phyloP scores from a whole-genome alignment of 306 rosid genomes.

The Urtica urens region DNA sequence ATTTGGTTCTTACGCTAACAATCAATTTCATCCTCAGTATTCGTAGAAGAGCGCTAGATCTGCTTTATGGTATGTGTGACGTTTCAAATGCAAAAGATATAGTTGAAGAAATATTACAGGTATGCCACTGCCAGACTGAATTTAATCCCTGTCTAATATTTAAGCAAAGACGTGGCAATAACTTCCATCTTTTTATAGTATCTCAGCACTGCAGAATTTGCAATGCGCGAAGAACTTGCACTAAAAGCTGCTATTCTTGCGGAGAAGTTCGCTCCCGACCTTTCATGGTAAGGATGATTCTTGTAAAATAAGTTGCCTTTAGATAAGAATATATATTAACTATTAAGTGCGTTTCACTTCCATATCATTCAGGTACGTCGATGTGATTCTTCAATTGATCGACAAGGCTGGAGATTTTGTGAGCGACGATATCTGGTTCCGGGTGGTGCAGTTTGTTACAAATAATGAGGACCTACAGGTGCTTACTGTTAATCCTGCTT shows the following conservation, averaged over 20 bases:
- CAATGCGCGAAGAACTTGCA: constrained; percentile 95
- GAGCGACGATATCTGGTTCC: constrained; percentile 98
- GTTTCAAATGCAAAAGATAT: constrained; percentile 98
- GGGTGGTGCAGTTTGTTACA: constrained; percentile 97
- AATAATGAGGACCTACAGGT: constrained; percentile 99
- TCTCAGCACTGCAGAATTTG: constrained; percentile 96
- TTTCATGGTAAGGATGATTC: constrained; percentile 62
- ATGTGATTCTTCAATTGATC: constrained; percentile 95
- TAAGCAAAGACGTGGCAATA: constrained; percentile 13
- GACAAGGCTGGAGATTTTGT: constrained; percentile 99
- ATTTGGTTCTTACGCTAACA: constrained; percentile 20
- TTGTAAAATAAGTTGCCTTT: too few species aligned
- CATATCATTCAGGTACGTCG: constrained; percentile 69
- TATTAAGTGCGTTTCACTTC: constrained; percentile 12
- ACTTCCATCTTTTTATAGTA: constrained; percentile 50
- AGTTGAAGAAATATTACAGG: constrained; percentile 96
- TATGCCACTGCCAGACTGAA: constrained; percentile 19
- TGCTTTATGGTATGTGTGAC: constrained; percentile 99
- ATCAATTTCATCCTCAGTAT: constrained; percentile 44
- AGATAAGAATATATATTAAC: too few species aligned
- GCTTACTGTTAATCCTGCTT: constrained; percentile 21
- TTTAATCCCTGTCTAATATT: neutral
- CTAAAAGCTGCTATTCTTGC: constrained; percentile 99
- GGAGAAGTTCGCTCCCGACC: constrained; percentile 98
- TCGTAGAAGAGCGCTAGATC: constrained; percentile 97